phyloP scores from a whole-genome alignment of 306 rosid genomes.

The Chamaecrista fasciculata region DNA sequence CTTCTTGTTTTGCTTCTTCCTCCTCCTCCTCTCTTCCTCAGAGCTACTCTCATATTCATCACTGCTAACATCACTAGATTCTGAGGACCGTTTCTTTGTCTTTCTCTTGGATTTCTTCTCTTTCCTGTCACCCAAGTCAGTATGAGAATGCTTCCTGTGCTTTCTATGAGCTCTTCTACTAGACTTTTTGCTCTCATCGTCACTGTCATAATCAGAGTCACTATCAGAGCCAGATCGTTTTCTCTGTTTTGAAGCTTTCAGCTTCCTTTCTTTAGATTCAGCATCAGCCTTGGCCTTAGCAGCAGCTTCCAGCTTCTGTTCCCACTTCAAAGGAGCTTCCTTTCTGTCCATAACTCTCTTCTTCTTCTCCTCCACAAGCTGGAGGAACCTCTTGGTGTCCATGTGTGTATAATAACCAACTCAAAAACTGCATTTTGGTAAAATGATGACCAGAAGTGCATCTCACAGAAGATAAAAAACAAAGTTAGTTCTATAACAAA shows the following conservation, averaged over 20 bases:
- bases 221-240: constrained; percentile 50
- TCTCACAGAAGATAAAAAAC: constrained; percentile 99
- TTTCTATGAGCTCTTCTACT: constrained; percentile 63
- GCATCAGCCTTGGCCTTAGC: constrained; percentile 71
- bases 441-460: constrained; percentile 90
- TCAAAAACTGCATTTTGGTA: constrained; percentile 79
- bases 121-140: constrained; percentile 59
- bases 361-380: constrained; percentile 93
- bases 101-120: constrained; percentile 57
- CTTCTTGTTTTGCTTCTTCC: constrained; percentile 54
- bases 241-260: constrained; percentile 63
- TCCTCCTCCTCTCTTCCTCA: constrained; percentile 62
- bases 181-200: constrained; percentile 45
- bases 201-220: constrained; percentile 49
- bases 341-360: constrained; percentile 84
- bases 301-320: constrained; percentile 90
- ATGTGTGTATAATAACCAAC: constrained; percentile 59
- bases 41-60: constrained; percentile 49
- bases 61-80: constrained; percentile 46
- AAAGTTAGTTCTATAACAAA: constrained; percentile 77
- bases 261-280: constrained; percentile 66
- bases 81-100: constrained; percentile 46
- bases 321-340: constrained; percentile 97
- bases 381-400: constrained; percentile 84
- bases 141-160: constrained; percentile 59